phyloP scores from a whole-genome alignment of 495 filamentous ascomycete species.

The Entonaema liquescens region DNA sequence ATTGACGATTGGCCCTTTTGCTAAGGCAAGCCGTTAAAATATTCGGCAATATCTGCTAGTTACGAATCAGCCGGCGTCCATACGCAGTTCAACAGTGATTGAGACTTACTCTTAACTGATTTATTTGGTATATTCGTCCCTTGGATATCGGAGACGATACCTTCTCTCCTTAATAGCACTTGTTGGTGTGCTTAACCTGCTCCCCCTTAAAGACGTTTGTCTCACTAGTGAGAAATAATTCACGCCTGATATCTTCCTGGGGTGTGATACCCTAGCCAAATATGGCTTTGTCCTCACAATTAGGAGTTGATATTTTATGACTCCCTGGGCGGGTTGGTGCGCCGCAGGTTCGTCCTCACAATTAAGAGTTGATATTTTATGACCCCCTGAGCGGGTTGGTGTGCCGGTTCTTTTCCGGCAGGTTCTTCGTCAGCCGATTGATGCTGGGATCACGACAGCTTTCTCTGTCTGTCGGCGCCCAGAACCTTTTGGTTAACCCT shows the following conservation, averaged over 20 bases:
- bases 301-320: conserved; percentile 34
- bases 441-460: conserved; percentile 35
- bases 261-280: not conserved
- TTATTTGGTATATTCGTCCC: not conserved
- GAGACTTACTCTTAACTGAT: conserved; percentile 9
- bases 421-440: no score
- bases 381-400: no score
- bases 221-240: conserved; percentile 10
- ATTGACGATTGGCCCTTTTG: not conserved
- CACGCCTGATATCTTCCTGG: not conserved
- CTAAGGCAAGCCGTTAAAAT: not conserved
- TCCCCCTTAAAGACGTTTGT: not conserved
- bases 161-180: not conserved
- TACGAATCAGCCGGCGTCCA: not conserved
- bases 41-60: not conserved
- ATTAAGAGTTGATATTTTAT: conserved; percentile 33
- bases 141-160: not conserved
- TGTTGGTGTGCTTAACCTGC: not conserved
- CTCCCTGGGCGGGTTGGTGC: no score
- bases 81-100: not conserved
- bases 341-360: conserved; percentile 3
- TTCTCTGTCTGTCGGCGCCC: conserved; percentile 9
- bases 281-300: not conserved
- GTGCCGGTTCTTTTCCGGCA: no score
- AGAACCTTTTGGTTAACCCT: no score